A percentile compares a stretch with the other conserved stretches of the same genome.
These are phyloP conservation scores for Plasmodium blacklocki DNA, from an alignment of 169 alveolate genomes.

Conservation along the genomic window DNA sequence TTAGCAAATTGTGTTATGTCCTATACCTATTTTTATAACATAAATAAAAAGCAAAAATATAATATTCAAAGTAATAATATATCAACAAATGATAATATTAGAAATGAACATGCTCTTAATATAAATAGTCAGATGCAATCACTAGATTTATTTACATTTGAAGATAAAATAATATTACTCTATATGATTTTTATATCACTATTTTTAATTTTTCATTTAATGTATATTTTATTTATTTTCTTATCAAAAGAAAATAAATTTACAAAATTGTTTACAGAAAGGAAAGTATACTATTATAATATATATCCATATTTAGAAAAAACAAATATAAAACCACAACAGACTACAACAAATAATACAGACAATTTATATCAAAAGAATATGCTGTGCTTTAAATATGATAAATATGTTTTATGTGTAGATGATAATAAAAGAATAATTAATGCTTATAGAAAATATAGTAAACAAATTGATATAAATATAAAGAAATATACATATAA, in stretches of 20 bases:
- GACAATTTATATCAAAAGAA: not conserved
- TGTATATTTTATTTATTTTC: slow-evolving; percentile 41
- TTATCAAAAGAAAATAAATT: slow-evolving; percentile 25
- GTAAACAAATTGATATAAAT: slow-evolving; percentile 20
- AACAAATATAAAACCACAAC: not conserved
- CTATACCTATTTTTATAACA: slow-evolving; percentile 12
- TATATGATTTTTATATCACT: slow-evolving; percentile 44
- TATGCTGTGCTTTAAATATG: slow-evolving; percentile 23
- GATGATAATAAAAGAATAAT: slow-evolving; percentile 31
- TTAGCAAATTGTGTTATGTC: slow-evolving; percentile 41
- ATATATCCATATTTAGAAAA: slow-evolving; percentile 27
- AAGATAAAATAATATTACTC: slow-evolving; percentile 29
- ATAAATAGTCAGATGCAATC: too few relatives aligned
- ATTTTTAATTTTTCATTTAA: slow-evolving; percentile 46
- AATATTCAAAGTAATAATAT: not conserved
- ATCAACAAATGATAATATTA: not conserved
- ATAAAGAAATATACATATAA: slow-evolving; percentile 39
- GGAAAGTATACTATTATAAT: slow-evolving; percentile 53
- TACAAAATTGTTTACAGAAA: slow-evolving; percentile 43
- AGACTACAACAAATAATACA: too few relatives aligned
- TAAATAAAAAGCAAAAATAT: not conserved
- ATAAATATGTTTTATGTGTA: slow-evolving; percentile 29
- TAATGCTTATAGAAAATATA: slow-evolving; percentile 15
- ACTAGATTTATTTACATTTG: too few relatives aligned
- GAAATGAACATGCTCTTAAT: too few relatives aligned